These are phyloP conservation scores for Macrotyloma uniflorum DNA, from an alignment of 306 rosid species.

Conservation along the genomic window DNA sequence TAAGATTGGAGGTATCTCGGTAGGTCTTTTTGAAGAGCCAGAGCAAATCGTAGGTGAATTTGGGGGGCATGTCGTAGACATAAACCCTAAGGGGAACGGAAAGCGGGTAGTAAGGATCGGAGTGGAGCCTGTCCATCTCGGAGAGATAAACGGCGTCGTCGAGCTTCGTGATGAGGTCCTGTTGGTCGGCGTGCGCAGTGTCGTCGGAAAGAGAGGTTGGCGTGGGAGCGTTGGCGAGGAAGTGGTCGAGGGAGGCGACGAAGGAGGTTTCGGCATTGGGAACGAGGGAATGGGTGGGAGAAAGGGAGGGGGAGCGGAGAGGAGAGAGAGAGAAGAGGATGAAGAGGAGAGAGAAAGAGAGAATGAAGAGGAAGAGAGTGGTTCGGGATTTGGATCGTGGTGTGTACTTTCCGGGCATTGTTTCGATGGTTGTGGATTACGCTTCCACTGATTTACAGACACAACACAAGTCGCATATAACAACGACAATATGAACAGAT, in stretches of 20 bases:
- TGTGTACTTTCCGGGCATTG: slow-evolving; percentile 53
- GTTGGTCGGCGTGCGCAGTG: not conserved
- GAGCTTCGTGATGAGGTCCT: slow-evolving; percentile 17
- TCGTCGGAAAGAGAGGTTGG: slow-evolving; percentile 24
- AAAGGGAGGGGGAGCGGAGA: slow-evolving; percentile 13
- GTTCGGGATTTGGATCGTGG: slow-evolving; percentile 67
- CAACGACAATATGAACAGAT: too few species aligned
- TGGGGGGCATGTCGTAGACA: slow-evolving; percentile 85
- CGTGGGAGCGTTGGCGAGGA: slow-evolving; percentile 53
- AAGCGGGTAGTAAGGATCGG: slow-evolving; percentile 61
- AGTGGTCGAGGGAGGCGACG: slow-evolving; percentile 69
- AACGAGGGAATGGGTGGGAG: not conserved
- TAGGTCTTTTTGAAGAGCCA: slow-evolving; percentile 66
- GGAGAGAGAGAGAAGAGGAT: slow-evolving; percentile 55
- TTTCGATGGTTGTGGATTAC: not conserved
- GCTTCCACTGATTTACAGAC: not conserved
- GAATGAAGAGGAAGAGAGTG: slow-evolving; percentile 51
- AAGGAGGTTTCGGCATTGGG: slow-evolving; percentile 63
- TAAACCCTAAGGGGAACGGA: slow-evolving; percentile 68
- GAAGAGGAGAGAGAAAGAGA: slow-evolving; percentile 52
- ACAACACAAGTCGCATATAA: not conserved
- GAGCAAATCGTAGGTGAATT: slow-evolving; percentile 84
- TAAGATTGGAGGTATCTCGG: slow-evolving; percentile 74
- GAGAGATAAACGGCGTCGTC: slow-evolving; percentile 46
- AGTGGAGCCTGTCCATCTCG: slow-evolving; percentile 43